Base-by-base conservation (phyloP, 371 early-diverging fungal genomes). In the Polyrhizophydium stewartii region DNA sequence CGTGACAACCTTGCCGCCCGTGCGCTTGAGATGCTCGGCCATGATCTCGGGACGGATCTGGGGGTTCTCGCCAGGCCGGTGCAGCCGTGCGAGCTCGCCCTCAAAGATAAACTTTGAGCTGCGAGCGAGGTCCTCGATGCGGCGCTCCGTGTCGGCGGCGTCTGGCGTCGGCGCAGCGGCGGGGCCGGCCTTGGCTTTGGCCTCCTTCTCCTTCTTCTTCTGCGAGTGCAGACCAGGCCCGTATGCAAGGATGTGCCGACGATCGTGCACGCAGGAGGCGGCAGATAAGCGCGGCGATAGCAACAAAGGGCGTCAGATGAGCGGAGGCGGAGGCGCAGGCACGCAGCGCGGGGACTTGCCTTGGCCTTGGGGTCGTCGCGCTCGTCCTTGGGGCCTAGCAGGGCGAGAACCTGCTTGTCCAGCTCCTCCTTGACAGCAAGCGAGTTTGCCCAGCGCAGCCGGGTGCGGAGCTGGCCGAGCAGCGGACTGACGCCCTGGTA, bases 61-160 rank as follows among this genome's bases (percentile, higher is more conserved):
- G 49, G 90, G 92, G 80, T 99, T 99, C 61, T 90, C 99, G 33
- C 99, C 99, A 9, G 99, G 92, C 58, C 91, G 92, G 78, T 99
- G 99, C 64, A 99, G 79, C 56, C 84, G 85, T 53, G 93, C 82
- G 32, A 98, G 81, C 58, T 96, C 96, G 30, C 98, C 97, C 68
- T 92, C 92, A 60, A 87, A 87, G 71, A 96, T 67, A 66, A 75
- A 74, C 58, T 68, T 65, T 32, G 43, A 43, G 61, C 76, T 73
- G 56, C 76, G 78, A 12, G 77, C 80, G 58, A 73, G 59, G 50
- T 81, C 80, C 35, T 78, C 71, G 5, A 76, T 63, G 25, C 46
- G 46, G 69, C 67, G 19, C 74, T 50, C 37, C 70, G 62, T 32
- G 13, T 66, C 71, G 24, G 72, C 70, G 12, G 68, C 72, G 24